Base-by-base conservation (phyloP, 306 rosid species). In the Fragaria nilgerrensis region DNA sequence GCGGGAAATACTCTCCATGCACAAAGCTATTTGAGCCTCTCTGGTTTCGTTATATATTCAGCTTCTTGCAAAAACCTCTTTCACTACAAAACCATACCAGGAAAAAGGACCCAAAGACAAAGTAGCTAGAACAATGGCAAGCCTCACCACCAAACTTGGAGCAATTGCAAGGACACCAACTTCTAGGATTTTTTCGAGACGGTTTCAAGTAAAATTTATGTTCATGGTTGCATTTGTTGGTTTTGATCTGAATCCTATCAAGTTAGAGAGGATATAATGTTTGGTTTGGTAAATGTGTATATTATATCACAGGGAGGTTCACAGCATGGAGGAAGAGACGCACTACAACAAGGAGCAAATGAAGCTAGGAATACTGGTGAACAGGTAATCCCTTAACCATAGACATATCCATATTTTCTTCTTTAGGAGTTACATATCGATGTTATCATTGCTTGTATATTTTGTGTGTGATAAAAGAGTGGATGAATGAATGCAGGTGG, bases 161-260 rank as follows among this genome's bases (percentile, higher is more conserved):
- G 85, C 82, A 20, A 80, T 86, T 77, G 86, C 85, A 3, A 85
- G 79, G 58, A 83, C 80, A 19, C 75, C 84, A 84, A 85, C 89
- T 22, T 78, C 84, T 5, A 69, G 76, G 34, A 49, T 77, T 13
- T 80, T 88, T 43, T 83, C 89, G 2, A 87, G 96, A 83, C 77
- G 49, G 9, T 74, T 88, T 72, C 93, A 90, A 48, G 95, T 91
- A 83, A 15, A 14, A 70, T 10, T 67, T 37, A 11, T 12, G 17
- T 20, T 66, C 9, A 37, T 34, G 48, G 45, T 66, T 68, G 50
- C 19, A 68, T 43, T 22, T n/a, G 32, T 68, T 43, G 32, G 9
- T 41, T 39, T 68, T 68, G 32, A 39, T 34, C 47, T 65, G 25
- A 65, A 36, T 17, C 4, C 7, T 63, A 14, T 63, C 14, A 3